Base-by-base conservation (phyloP, 2,329 filamentous ascomycete genomes). In the Pyrenochaeta sp. region DNA sequence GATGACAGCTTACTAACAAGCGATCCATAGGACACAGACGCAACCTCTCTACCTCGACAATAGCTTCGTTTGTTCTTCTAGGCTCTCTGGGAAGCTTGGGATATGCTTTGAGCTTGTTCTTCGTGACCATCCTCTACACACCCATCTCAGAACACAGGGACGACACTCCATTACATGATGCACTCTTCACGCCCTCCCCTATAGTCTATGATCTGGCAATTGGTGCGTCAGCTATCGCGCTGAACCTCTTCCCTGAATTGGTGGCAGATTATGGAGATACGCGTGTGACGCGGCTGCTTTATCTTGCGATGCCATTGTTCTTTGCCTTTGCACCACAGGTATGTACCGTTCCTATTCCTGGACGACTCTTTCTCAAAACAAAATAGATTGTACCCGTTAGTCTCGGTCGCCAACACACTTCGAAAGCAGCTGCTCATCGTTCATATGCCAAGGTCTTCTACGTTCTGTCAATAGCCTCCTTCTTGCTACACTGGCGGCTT, bases 31-130 rank as follows among this genome's bases (percentile, higher is more conserved):
- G 77, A 18, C 80, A 81, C 39, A 78, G 85, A 58, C 82, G 85
- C 49, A 81, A 81, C 15, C 82, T 89, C 10, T 79, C 83, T 0
- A 74, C 81, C 45, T 73, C 49, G 6, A 67, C 64, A 2, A 69
- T 84, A 1, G 82, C 83, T 69, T 80, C 83, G 1, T 88, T 87
- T 60, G 78, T 87, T 53, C 69, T 81, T 12, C 72, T 89, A n/a
- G 82, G 82, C 14, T 85, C 88, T 47, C 75, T 86, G 4, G 81
- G 87, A 47, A 85, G 81, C 49, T 73, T 89, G 10, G 86, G 84
- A 0, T 87, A 84, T 61, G 84, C 85, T 2, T 82, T 86, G 70
- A 88, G 86, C 60, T 72, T 89, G 27, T 89, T 89, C 75, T 87
- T 84, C 64, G 66, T 87, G 9, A 81, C 83, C 7, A 74, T 88